Percentiles rank a stretch among this genome's conserved stretches.
Evolutionary conservation across 2,329 filamentous ascomycete genomes (phyloP).

Genomic region (Nigrospora sphaerica): DNA sequence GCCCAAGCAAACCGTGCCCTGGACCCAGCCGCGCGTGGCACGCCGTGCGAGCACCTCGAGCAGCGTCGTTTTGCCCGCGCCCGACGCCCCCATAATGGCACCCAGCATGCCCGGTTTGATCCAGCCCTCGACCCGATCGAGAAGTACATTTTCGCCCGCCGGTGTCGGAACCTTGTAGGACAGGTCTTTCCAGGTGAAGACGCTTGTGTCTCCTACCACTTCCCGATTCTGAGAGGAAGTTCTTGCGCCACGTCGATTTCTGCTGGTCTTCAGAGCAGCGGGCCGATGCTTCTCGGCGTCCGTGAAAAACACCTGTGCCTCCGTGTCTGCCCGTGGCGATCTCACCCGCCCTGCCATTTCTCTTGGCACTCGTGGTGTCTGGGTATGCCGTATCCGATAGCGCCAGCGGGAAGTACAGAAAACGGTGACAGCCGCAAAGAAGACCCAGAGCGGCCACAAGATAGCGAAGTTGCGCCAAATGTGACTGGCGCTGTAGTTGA

Average conservation of each 20-base stretch:
- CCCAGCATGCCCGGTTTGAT: slow-evolving; percentile 60
- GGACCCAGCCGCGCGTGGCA: slow-evolving; percentile 24
- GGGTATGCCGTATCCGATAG: background rate
- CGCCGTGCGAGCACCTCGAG: slow-evolving; percentile 58
- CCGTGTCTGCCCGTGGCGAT: slow-evolving; percentile 14
- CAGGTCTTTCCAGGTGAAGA: slow-evolving; percentile 4
- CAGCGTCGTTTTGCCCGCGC: slow-evolving; percentile 56
- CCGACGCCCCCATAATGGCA: slow-evolving; percentile 57
- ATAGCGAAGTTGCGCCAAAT: slow-evolving; percentile 75
- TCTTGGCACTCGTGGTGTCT: slow-evolving; percentile 20
- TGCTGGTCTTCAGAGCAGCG: too few species aligned
- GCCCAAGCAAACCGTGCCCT: slow-evolving; percentile 52
- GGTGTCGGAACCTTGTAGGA: slow-evolving; percentile 29
- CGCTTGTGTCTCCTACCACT: background rate
- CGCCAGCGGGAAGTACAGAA: slow-evolving; percentile 53
- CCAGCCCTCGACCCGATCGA: slow-evolving; percentile 52
- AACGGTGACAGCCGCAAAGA: slow-evolving; percentile 63
- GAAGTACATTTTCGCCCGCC: slow-evolving; percentile 43
- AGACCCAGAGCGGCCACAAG: slow-evolving; percentile 65
- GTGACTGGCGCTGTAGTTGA: slow-evolving; percentile 48
- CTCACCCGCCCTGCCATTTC: slow-evolving; percentile 41
- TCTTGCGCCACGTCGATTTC: too few species aligned
- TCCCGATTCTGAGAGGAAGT: background rate
- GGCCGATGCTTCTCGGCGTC: too few species aligned
- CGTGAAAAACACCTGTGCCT: background rate